These are phyloP conservation scores for Phoma sp. DNA, from an alignment of 2,329 filamentous ascomycete genomes.

Conservation along the genomic window DNA sequence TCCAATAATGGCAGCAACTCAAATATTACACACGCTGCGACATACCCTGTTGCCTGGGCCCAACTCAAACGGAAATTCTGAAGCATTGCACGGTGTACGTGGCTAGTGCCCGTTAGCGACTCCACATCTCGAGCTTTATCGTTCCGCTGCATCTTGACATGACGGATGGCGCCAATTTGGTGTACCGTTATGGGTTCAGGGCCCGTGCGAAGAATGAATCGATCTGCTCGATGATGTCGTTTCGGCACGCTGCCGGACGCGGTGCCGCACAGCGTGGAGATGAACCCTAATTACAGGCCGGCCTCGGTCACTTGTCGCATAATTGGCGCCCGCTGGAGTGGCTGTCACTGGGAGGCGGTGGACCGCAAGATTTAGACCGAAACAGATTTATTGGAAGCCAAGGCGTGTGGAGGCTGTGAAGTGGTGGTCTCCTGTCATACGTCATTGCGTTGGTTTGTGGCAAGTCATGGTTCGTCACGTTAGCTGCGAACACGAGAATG, in stretches of 20 bases:
- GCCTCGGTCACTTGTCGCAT: conserved; percentile 9
- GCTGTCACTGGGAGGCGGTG: conserved; percentile 15
- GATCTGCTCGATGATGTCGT: conserved; percentile 31
- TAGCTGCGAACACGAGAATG: no score
- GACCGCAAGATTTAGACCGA: conserved; percentile 6
- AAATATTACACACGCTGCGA: conserved; percentile 1
- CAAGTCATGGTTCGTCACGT: conserved; percentile 22
- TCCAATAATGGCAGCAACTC: background rate
- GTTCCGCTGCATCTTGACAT: conserved; percentile 25
- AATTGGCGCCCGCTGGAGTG: conserved; percentile 8
- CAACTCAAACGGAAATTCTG: conserved; percentile 12
- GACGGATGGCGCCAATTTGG: conserved; percentile 26
- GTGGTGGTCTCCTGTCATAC: conserved; percentile 24
- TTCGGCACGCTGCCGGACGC: conserved; percentile 6
- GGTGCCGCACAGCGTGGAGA: conserved; percentile 11
- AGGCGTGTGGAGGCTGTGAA: conserved; percentile 19
- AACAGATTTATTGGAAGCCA: conserved; percentile 11
- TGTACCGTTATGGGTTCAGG: conserved; percentile 21
- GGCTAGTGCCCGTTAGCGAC: conserved; percentile 27
- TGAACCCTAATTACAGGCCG: conserved; percentile 15
- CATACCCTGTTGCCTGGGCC: conserved; percentile 1
- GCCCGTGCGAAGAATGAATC: conserved; percentile 20
- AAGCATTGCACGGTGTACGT: conserved; percentile 23
- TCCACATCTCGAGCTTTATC: conserved; percentile 15
- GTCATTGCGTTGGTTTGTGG: conserved; percentile 31